phyloP scores from a whole-genome alignment of 257 asterid species.

The Ophiorrhiza pumila region DNA sequence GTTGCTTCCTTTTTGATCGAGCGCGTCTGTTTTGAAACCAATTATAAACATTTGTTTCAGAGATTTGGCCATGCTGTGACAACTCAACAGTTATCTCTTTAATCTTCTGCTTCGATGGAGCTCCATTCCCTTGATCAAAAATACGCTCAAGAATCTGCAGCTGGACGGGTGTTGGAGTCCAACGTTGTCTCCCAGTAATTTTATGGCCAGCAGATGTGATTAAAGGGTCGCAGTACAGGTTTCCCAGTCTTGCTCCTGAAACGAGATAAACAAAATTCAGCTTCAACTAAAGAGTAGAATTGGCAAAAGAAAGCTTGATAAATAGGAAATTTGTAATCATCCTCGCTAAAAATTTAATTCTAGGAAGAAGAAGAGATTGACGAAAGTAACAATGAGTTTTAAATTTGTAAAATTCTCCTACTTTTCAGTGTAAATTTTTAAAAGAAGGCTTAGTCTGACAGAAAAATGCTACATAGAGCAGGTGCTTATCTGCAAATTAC shows the following conservation, averaged over 20 bases:
- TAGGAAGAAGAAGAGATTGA: neutral
- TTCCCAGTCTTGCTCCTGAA: constrained; percentile 85
- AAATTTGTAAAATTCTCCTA: neutral
- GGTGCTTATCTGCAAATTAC: neutral
- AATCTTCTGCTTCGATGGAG: constrained; percentile 96
- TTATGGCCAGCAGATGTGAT: constrained; percentile 75
- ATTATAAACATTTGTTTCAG: constrained; percentile 94
- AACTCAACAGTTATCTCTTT: constrained; percentile 84
- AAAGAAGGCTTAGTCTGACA: neutral
- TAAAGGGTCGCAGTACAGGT: constrained; percentile 70
- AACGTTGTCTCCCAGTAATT: constrained; percentile 83
- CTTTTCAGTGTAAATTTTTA: neutral
- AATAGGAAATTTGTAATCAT: neutral
- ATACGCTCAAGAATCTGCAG: constrained; percentile 95
- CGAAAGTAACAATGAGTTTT: neutral
- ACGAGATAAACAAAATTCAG: constrained; percentile 2
- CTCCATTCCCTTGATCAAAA: constrained; percentile 90
- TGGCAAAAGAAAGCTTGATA: neutral
- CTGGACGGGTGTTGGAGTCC: constrained; percentile 96
- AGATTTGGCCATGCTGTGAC: constrained; percentile 93
- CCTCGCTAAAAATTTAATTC: neutral
- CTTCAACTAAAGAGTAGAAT: neutral
- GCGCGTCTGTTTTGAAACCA: constrained; percentile 99
- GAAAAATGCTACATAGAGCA: neutral
- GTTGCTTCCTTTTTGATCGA: constrained; percentile 91